Percentiles rank a stretch among this genome's conserved stretches.
phyloP scores from a whole-genome alignment of 2,329 filamentous ascomycete genomes.

The Clonostachys chloroleuca region DNA sequence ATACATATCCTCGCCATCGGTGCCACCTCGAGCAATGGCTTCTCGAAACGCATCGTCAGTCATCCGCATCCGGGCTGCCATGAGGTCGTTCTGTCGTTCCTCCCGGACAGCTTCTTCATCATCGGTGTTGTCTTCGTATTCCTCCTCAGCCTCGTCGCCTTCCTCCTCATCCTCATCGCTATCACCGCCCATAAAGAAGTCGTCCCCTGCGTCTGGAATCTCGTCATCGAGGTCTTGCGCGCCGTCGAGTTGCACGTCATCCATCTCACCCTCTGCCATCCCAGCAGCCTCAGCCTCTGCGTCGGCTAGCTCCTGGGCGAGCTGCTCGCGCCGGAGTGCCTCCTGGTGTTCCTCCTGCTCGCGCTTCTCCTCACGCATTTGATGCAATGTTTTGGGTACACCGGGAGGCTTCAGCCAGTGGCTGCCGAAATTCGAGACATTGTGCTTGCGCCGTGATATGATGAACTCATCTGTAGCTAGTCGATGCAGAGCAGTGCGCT shows the following conservation, averaged over 20 bases:
- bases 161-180: conserved; percentile 34
- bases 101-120: conserved; percentile 33
- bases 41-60: conserved; percentile 60
- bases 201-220: conserved; percentile 62
- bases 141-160: conserved; percentile 30
- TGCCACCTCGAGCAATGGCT: conserved; percentile 46
- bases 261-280: conserved; percentile 38
- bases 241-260: conserved; percentile 51
- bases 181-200: conserved; percentile 44
- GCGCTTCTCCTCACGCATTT: conserved; percentile 81
- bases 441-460: conserved; percentile 70
- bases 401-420: conserved; percentile 90
- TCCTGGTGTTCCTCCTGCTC: conserved; percentile 85
- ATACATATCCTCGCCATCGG: conserved; percentile 43
- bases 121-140: conserved; percentile 31
- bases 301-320: conserved; percentile 71
- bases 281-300: conserved; percentile 42
- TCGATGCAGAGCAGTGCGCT: conserved; percentile 61
- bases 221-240: conserved; percentile 66
- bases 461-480: conserved; percentile 74
- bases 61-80: conserved; percentile 46
- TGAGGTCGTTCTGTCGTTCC: conserved; percentile 42
- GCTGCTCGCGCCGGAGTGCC: conserved; percentile 64
- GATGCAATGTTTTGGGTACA: conserved; percentile 82
- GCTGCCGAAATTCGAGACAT: conserved; percentile 82